phyloP scores from a whole-genome alignment of 305 asterid genomes.

The Andrographis paniculata region DNA sequence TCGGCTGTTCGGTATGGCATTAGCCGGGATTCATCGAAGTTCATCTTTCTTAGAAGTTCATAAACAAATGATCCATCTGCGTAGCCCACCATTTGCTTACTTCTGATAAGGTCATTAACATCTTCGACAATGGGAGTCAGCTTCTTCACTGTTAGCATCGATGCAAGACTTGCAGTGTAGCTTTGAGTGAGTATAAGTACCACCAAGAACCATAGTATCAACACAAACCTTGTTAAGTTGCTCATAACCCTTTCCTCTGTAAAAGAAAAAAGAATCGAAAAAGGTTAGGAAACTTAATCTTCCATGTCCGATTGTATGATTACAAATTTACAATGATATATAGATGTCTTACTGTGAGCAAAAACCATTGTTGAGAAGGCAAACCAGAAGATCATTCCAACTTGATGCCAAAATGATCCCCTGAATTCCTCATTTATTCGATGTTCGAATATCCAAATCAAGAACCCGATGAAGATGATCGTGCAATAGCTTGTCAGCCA shows the following conservation, averaged over 20 bases:
- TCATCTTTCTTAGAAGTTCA: constrained; percentile 24
- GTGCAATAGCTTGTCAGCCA: constrained; percentile 36
- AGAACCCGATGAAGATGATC: constrained; percentile 31
- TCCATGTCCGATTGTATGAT: too few species aligned
- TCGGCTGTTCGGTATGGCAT: not conserved
- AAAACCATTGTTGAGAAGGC: constrained; percentile 47
- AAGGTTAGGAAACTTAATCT: too few species aligned
- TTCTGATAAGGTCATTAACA: constrained; percentile 27
- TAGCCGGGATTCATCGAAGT: constrained; percentile 23
- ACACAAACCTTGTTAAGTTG: constrained; percentile 41
- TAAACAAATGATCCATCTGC: constrained; percentile 32
- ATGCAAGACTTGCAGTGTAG: constrained; percentile 49
- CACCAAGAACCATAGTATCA: constrained; percentile 34
- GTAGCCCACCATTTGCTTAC: constrained; percentile 40
- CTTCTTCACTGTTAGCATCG: constrained; percentile 46
- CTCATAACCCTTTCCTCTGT: constrained; percentile 46
- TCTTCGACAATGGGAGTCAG: constrained; percentile 40
- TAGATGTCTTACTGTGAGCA: constrained; percentile 28
- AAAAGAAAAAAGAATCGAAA: too few species aligned
- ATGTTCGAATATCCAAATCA: constrained; percentile 57
- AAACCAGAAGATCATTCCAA: constrained; percentile 50
- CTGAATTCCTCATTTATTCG: constrained; percentile 46
- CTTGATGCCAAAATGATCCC: constrained; percentile 41
- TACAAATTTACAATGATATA: too few species aligned
- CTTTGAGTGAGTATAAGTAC: constrained; percentile 28